Percentiles rank a stretch among this genome's conserved stretches.
Evolutionary conservation across 768 basidiomycete genomes (phyloP).

Genomic region (Harrya chromipes): DNA sequence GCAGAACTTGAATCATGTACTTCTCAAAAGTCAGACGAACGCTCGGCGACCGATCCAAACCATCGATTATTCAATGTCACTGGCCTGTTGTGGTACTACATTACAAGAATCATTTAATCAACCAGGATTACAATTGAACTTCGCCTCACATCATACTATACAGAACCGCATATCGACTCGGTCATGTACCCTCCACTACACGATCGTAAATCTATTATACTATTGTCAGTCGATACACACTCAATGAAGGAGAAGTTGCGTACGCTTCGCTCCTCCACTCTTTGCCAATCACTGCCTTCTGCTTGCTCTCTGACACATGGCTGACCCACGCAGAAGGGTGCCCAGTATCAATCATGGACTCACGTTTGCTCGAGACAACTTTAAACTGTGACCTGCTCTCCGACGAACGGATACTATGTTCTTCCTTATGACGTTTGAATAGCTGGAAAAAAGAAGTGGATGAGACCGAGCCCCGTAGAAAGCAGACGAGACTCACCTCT

Average conservation of each 20-base stretch:
- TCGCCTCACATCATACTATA: too few species aligned
- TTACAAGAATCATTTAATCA: too few species aligned
- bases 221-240: neutral
- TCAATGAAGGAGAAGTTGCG: conserved; percentile 13
- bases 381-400: conserved; percentile 71
- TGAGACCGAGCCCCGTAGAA: neutral
- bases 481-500: conserved; percentile 39
- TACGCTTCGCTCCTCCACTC: conserved; percentile 57
- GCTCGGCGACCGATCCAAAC: too few species aligned
- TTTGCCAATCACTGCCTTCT: conserved; percentile 40
- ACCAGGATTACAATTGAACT: too few species aligned
- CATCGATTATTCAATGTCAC: too few species aligned
- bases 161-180: neutral
- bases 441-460: conserved; percentile 35
- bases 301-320: conserved; percentile 43
- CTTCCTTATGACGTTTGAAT: conserved; percentile 58
- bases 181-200: neutral
- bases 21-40: too few species aligned
- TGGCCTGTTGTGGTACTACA: too few species aligned
- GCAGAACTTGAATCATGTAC: too few species aligned
- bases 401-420: conserved; percentile 32
- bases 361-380: conserved; percentile 67
- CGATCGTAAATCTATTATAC: conserved; percentile 14
- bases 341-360: conserved; percentile 64
- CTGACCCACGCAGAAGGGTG: conserved; percentile 74